Percentiles rank a stretch among this genome's conserved stretches.
phyloP scores from a whole-genome alignment of 1,139 yeast species.

The Suhomyces bolitotheri region DNA sequence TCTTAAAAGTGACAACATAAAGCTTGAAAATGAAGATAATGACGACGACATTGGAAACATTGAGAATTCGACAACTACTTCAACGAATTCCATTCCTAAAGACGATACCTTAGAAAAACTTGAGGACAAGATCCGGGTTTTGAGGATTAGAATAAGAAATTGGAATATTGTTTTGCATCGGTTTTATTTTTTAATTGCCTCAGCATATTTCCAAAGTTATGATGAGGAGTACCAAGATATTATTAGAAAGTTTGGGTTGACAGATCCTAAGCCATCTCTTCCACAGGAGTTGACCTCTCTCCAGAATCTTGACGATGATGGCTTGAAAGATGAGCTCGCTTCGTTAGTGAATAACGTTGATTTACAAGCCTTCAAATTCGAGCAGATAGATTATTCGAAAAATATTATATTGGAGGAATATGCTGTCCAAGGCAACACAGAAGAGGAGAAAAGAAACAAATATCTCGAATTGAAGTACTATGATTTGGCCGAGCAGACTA shows the following conservation, averaged over 20 bases:
- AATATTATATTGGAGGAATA: conserved; percentile 10
- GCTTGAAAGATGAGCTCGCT: conserved; percentile 27
- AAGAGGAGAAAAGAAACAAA: conserved; percentile 17
- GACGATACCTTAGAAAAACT: conserved; percentile 23
- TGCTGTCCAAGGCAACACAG: conserved; percentile 14
- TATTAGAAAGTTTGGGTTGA: conserved; percentile 3
- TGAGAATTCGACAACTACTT: conserved; percentile 12
- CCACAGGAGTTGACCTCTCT: conserved; percentile 10
- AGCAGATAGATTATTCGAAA: conserved; percentile 11
- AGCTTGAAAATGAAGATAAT: conserved; percentile 16
- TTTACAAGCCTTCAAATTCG: conserved; percentile 13
- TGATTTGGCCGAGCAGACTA: conserved; percentile 59
- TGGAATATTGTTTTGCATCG: conserved; percentile 72
- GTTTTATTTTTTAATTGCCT: conserved; percentile 74
- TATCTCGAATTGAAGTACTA: conserved; percentile 47
- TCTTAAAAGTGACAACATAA: conserved; percentile 5
- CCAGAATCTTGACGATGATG: conserved; percentile 11
- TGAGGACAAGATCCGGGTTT: conserved; percentile 26
- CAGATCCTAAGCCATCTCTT: conserved; percentile 1
- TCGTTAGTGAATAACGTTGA: conserved; percentile 25
- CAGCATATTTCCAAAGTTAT: conserved; percentile 70
- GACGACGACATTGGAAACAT: conserved; percentile 24
- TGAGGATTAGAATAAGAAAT: conserved; percentile 35
- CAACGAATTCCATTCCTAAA: conserved; percentile 13
- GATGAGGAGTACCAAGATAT: conserved; percentile 26